Evolutionary conservation across 345 rosid genomes (phyloP).

Genomic region (Pistacia vera): DNA sequence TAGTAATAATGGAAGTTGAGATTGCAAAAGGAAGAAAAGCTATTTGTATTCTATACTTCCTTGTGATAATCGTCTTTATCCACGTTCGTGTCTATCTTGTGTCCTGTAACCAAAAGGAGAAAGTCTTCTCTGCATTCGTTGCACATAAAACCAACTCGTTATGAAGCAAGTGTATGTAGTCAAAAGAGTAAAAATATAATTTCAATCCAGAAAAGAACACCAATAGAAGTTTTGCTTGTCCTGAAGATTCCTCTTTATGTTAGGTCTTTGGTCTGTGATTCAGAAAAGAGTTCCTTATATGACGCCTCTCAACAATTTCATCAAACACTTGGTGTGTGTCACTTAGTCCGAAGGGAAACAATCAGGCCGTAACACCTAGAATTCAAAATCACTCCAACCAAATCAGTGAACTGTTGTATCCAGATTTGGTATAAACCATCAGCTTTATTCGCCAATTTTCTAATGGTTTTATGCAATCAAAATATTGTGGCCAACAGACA

Average conservation of each 20-base stretch:
- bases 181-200: background rate
- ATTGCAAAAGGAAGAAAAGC: conserved; percentile 14
- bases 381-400: background rate
- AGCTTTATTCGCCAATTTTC: background rate
- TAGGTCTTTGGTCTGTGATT: no score
- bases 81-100: background rate
- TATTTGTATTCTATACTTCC: no score
- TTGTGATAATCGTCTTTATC: no score
- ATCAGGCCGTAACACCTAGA: no score
- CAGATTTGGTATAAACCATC: background rate
- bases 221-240: background rate
- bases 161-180: no score
- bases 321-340: no score
- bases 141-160: no score
- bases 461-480: background rate
- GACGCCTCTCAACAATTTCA: no score
- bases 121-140: no score
- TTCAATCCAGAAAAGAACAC: no score
- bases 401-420: background rate
- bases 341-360: no score
- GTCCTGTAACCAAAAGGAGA: background rate
- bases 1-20: conserved; percentile 18
- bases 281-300: no score
- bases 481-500: conserved; percentile 21
- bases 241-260: background rate